phyloP scores from a whole-genome alignment of 331 rosid genomes.

The Arachis monticola region DNA sequence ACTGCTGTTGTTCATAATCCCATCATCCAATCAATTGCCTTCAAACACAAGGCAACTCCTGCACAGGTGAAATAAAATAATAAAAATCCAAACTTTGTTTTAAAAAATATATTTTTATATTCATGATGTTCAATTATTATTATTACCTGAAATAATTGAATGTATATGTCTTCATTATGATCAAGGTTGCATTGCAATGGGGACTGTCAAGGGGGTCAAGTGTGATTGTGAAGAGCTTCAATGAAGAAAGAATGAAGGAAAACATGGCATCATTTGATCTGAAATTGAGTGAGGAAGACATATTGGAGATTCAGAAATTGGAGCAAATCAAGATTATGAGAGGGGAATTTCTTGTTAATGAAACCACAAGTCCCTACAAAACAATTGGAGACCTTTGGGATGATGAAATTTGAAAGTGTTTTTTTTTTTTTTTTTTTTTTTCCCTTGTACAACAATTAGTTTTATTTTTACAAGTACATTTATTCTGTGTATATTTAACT shows the following conservation, averaged over 20 bases:
- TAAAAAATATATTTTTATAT: not conserved
- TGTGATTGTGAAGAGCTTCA: constrained; percentile 88
- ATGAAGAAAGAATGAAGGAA: constrained; percentile 67
- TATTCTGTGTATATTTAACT: not conserved
- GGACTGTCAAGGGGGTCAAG: constrained; percentile 81
- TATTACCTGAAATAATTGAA: not conserved
- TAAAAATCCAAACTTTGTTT: not conserved
- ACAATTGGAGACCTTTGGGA: constrained; percentile 83
- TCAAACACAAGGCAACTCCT: constrained; percentile 65
- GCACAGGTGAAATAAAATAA: constrained; percentile 61
- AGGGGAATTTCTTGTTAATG: constrained; percentile 79
- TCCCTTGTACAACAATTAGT: not conserved
- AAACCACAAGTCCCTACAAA: constrained; percentile 84
- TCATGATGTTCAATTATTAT: not conserved
- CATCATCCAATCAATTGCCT: constrained; percentile 65
- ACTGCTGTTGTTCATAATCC: constrained; percentile 68
- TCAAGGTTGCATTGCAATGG: constrained; percentile 82
- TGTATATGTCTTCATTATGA: not conserved
- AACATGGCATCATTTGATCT: constrained; percentile 61
- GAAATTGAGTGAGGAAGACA: constrained; percentile 65
- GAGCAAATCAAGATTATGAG: constrained; percentile 85
- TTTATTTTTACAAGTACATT: not conserved
- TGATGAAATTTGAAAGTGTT: constrained; percentile 53
- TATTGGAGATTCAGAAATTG: constrained; percentile 60
- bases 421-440: not conserved